phyloP scores from a whole-genome alignment of 2,329 filamentous ascomycete genomes.

The Cytospora mali region DNA sequence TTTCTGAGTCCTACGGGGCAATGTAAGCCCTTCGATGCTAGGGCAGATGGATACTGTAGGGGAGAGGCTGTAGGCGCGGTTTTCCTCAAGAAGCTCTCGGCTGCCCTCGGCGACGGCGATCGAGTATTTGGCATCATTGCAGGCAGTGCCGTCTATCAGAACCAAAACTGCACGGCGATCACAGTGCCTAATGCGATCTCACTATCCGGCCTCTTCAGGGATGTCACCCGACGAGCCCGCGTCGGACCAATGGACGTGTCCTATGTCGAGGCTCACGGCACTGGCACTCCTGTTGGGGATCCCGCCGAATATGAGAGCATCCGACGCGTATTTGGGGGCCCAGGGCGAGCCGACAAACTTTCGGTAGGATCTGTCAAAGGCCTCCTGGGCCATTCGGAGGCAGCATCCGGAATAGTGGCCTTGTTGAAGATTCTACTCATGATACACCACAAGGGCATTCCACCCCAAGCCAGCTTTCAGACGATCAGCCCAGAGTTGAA shows the following conservation, averaged over 20 bases:
- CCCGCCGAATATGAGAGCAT: conserved; percentile 38
- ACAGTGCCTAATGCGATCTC: conserved; percentile 33
- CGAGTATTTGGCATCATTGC: conserved; percentile 44
- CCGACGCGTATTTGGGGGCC: conserved; percentile 35
- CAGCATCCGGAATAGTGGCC: conserved; percentile 12
- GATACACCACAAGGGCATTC: conserved; percentile 34
- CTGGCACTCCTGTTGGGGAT: conserved; percentile 46
- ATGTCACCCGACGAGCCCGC: conserved; percentile 34
- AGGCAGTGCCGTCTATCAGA: conserved; percentile 43
- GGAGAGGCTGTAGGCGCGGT: conserved; percentile 51
- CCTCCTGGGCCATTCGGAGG: conserved; percentile 12
- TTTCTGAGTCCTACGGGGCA: conserved; percentile 37
- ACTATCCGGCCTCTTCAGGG: conserved; percentile 36
- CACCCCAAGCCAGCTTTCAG: conserved; percentile 39
- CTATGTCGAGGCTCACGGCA: conserved; percentile 46
- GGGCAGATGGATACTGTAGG: conserved; percentile 52
- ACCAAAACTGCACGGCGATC: conserved; percentile 40
- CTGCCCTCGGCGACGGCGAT: conserved; percentile 51
- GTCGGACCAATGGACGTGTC: conserved; percentile 33
- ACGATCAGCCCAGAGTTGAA: conserved; percentile 27
- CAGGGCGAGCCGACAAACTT: neutral
- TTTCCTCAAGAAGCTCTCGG: conserved; percentile 49
- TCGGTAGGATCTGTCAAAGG: conserved; percentile 16
- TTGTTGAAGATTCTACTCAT: conserved; percentile 40
- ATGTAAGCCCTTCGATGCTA: conserved; percentile 38